Evolutionary conservation across 768 basidiomycete species (phyloP).

Genomic region (Suillus decipiens): DNA sequence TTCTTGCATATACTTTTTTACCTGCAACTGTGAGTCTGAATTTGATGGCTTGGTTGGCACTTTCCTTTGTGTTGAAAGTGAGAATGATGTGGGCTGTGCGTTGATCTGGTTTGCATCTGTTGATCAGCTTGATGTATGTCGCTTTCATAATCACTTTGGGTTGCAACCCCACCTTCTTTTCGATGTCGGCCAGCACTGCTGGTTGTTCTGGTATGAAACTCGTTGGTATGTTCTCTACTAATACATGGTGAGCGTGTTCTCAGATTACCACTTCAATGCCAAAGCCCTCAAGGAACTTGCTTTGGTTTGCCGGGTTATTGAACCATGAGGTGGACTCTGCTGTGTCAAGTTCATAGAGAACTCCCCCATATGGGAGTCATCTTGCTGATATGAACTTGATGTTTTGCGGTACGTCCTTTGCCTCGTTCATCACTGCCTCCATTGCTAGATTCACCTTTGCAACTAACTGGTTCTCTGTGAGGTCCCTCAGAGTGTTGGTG

Average conservation of each 20-base stretch:
- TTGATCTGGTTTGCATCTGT: constrained; percentile 17
- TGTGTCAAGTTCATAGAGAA: constrained; percentile 19
- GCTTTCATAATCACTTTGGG: constrained; percentile 12
- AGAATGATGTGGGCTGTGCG: constrained; percentile 27
- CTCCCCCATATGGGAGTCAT: constrained; percentile 14
- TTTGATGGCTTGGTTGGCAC: constrained; percentile 28
- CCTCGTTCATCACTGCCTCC: neutral
- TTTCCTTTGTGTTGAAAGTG: constrained; percentile 16
- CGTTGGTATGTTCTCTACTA: constrained; percentile 27
- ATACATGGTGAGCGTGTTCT: neutral
- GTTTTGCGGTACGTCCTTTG: neutral
- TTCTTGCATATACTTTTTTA: constrained; percentile 16
- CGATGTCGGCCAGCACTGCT: constrained; percentile 7
- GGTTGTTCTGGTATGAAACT: constrained; percentile 13
- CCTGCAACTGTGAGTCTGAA: constrained; percentile 21
- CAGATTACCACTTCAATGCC: constrained; percentile 6
- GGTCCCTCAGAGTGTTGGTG: neutral
- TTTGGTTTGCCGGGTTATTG: neutral
- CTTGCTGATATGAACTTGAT: neutral
- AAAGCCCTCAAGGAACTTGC: constrained; percentile 6
- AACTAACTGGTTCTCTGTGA: neutral
- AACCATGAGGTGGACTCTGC: constrained; percentile 20
- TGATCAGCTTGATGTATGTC: constrained; percentile 29
- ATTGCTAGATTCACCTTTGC: neutral
- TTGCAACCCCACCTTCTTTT: constrained; percentile 19